Evolutionary conservation across 257 asterid genomes (phyloP), one percentile per base, ranked within the genome.

Genomic region (Voacanga thouarsii): DNA sequence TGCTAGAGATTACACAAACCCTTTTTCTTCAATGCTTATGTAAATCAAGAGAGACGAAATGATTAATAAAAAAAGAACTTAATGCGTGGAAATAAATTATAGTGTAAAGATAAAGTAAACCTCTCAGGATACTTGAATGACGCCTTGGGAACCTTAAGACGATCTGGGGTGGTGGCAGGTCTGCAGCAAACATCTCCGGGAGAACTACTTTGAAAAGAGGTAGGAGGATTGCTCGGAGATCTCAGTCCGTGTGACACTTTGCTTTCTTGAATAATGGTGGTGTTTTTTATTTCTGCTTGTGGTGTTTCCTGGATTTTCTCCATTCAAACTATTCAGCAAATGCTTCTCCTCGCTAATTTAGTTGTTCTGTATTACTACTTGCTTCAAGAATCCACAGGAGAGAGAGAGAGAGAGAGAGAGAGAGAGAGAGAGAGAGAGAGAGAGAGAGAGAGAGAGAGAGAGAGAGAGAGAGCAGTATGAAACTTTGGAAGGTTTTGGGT

Each of bases 71-170:
- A 63, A 11, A 28, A 65, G 21, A 18, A 1, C 12, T 8, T 18
- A 65, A 1, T 65, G 7, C 21, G 18, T 39, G 49, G 65, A 15
- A 14, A 33, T 66, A n/a, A n/a, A n/a, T 14, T 6, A 30, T 30
- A 3, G 33, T 33, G 71, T 15, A 10, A 51, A 37, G 33, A 59
- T 30, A 50, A 9, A 55, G 30, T 0, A 37, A 39, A 92, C 97
- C 96, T 88, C 72, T 92, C 96, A 0, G 89, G 86, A 82, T 84
- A 86, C 75, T 88, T 90, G 86, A 90, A 86, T 61, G 96, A 86
- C 61, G 96, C 88, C 78, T 86, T 86, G 49, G 96, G 97, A 68
- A 92, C 84, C 78, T 87, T 90, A 28, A 92, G 90, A 43, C 88
- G 85, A 71, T 87, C 91, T 0, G 97, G 97, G 2, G 86, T 81